Evolutionary conservation across 1,284 basidiomycete genomes (phyloP), one percentile per base, ranked within the genome.

Genomic region (Cryptococcus depauperatus): DNA sequence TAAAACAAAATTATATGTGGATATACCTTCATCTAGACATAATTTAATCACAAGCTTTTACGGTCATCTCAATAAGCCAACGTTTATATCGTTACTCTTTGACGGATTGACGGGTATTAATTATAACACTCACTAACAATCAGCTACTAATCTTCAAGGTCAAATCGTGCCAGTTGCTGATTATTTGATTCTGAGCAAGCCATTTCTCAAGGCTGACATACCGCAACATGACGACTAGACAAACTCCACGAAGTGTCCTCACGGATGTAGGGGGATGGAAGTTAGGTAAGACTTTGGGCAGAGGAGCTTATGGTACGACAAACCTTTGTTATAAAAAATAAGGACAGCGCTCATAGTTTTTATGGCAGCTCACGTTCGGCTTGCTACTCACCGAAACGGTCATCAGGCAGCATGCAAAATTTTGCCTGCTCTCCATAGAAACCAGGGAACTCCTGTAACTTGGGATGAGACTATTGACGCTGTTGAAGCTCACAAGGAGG

Each of bases 371-470:
- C 68, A 70, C 37, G 69, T 71, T 22, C 65, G 69, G 2, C 53
- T 60, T 16, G 69, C 68, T 4, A 69, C 62, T 1, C 66, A 70
- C 40, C 27, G 46, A n/a, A 61, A 56, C 13, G 62, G 65, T 3
- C 55, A 60, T 19, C 37, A 57, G 33, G 62, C 62, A 4, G 69
- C 69, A 1, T 69, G 68, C 61, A 71, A 71, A 54, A 71, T 71
- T 44, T 56, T 71, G 1, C 69, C 69, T 1, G 55, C 68, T 2
- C 55, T 70, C 1, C 55, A 62, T 46, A 37, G 43, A n/a, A 34
- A 38, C 6, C 41, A 32, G 0, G 41, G 41, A 3, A 26, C 28
- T n/a, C 21, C 53, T 5, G 51, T 49, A 3, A 55, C 53, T 9
- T 43, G 53, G 49, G 60, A 68, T 43, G 48, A 62, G 33, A 54